Percentiles rank a stretch among this genome's conserved stretches.
Conservation (phyloP, 768 basidiomycete species). For the Boletellus sp. region DNA sequence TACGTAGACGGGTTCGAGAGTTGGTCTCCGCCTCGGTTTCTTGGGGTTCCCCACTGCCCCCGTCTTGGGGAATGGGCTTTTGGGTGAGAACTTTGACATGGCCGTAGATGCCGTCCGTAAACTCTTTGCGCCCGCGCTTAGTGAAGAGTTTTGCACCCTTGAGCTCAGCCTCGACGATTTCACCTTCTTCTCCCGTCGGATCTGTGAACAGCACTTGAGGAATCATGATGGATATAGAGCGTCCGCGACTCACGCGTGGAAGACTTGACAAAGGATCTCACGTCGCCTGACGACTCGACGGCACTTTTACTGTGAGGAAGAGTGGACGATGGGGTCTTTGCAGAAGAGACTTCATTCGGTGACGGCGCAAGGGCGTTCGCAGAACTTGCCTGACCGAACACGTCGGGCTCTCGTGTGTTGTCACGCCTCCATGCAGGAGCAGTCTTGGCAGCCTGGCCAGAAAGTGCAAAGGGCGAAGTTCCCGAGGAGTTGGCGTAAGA, state of each 20-base stretch:
- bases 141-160: constrained; percentile 57
- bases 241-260: constrained; percentile 18
- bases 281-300: neutral
- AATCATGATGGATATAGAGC: neutral
- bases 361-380: constrained; percentile 16
- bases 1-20: constrained; percentile 31
- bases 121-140: constrained; percentile 41
- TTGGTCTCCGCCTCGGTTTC: constrained; percentile 6
- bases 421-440: constrained; percentile 27
- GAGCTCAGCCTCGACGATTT: constrained; percentile 51
- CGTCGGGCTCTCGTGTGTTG: constrained; percentile 6
- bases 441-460: constrained; percentile 10
- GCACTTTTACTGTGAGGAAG: neutral
- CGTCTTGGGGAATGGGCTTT: constrained; percentile 1
- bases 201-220: constrained; percentile 11
- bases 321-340: neutral
- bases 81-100: constrained; percentile 56
- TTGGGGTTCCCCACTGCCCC: neutral
- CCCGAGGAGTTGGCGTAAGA: constrained; percentile 26
- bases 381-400: constrained; percentile 5
- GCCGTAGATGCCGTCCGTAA: constrained; percentile 57
- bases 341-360: constrained; percentile 13
- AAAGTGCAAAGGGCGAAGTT: constrained; percentile 21
- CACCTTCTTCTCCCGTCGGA: constrained; percentile 65
- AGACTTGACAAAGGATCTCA: constrained; percentile 5